Evolutionary conservation across 2,329 filamentous ascomycete genomes (phyloP), one percentile per base, ranked within the genome.

Genomic region (Aspergillus cejpii): DNA sequence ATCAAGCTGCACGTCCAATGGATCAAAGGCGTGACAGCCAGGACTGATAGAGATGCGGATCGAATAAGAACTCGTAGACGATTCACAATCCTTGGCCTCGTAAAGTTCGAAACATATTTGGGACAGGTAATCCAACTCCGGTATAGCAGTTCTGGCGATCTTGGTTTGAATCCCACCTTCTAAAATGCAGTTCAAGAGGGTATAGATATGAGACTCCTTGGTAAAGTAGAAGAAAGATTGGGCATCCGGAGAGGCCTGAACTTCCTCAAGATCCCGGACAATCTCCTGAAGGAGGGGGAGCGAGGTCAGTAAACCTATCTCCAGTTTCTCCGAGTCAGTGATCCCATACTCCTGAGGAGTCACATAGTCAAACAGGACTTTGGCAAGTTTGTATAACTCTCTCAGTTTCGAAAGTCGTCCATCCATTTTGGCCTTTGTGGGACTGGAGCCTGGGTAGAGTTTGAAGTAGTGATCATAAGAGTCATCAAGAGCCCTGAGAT

Each of bases 221-320:
- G 92, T 98, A 68, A 98, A 98, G 72, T 98, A 98, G 69, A 97
- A 87, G 74, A 97, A 97, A 1, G 85, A 91, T 64, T 96, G 96
- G 36, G 90, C 89, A 54, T 94, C 87, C 42, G 91, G 84, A 0
- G 87, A 94, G 3, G 92, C 91, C 68, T 98, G 92, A 67, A 97
- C 88, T 68, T 97, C 90, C 70, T 98, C 94, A 2, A 98, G 77
- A 59, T 98, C 91, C 61, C 90, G 85, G 5, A 98, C 92, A 57
- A 98, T 96, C 69, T 98, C 92, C 65, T 94, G 94, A 37, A 98
- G 79, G 12, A 98, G 75, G 2, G 92, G 94, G 37, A 98, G 74
- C 10, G 90, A 96, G 0, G 92, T 98, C 55, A 98, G 73, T 1
- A 98, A 78, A 1, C 92, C 92, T 65, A 98, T 98, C 64, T 98